phyloP scores from a whole-genome alignment of 1,284 basidiomycete species.

The Pyrrhoderma noxium region DNA sequence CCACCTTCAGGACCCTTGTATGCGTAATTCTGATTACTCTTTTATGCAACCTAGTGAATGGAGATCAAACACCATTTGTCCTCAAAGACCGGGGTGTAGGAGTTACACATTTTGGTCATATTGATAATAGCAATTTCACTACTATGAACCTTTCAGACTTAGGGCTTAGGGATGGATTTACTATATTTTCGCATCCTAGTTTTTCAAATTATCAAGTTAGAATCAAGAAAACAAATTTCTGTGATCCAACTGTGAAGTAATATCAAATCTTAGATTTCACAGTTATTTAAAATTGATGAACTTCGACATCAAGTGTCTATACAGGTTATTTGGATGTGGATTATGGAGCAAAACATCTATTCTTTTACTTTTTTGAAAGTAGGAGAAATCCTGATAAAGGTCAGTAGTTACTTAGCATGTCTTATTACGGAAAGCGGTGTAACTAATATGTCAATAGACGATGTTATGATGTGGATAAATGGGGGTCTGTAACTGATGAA shows the following conservation, averaged over 20 bases:
- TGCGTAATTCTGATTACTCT: no score
- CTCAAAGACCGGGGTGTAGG: no score
- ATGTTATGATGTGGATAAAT: constrained; percentile 69
- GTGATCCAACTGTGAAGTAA: constrained; percentile 57
- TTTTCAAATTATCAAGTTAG: constrained; percentile 50
- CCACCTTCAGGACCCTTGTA: no score
- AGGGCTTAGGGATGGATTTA: constrained; percentile 32
- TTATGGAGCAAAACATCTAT: constrained; percentile 54
- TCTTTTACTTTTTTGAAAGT: constrained; percentile 85
- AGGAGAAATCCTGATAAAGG: constrained; percentile 53
- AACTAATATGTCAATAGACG: constrained; percentile 33
- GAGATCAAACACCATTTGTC: no score
- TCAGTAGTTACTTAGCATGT: constrained; percentile 9
- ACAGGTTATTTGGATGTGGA: constrained; percentile 61
- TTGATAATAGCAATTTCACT: no score
- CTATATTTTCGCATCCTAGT: constrained; percentile 37
- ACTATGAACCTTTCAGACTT: constrained; percentile 27
- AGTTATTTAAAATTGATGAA: background rate
- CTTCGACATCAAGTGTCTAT: constrained; percentile 34
- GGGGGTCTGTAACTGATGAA: constrained; percentile 35
- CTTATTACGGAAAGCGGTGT: background rate
- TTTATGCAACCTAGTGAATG: no score
- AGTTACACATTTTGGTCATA: no score
- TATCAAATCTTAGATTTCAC: constrained; percentile 6
- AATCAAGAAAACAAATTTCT: constrained; percentile 53